Evolutionary conservation across 1,284 basidiomycete species (phyloP), one percentile per base, ranked within the genome.

Genomic region (Boletus semigastroideus): DNA sequence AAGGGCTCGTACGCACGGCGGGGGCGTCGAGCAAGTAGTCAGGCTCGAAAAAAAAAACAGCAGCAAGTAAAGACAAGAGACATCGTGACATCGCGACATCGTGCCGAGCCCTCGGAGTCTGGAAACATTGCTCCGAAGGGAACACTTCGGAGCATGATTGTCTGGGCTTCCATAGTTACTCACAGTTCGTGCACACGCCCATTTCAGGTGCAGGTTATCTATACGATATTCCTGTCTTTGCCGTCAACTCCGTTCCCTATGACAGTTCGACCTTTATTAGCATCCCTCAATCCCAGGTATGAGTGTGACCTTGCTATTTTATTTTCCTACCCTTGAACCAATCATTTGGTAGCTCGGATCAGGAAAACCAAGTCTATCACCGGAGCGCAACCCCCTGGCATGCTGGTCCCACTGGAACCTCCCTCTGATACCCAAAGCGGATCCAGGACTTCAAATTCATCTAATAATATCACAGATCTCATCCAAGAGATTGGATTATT

Each of bases 141-240:
- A n/a, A n/a, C n/a, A n/a, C n/a, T n/a, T n/a, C n/a, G 22, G 22
- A 22, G 22, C 22, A 22, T 22, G 22, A 5, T 22, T 22, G 22
- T 22, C 22, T 5, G 22, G 22, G 22, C 22, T 22, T 22, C 22
- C 22, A 22, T 22, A 1, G 13, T 1, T 30, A 10, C 20, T n/a
- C 44, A 22, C 28, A 17, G 1, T 52, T 38, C 14, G 12, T 5
- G 4, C 51, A 60, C 30, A 3, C 0, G 1, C 50, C 53, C 1
- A 9, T 25, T 0, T 39, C 49, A 12, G 45, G 46, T 20, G 20
- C 43, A 3, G 16, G 43, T 19, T 65, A 41, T 27, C 11, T 52
- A 17, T 61, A 63, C 44, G 58, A 62, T 22, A 51, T 55, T 4
- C 30, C 53, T 0, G 57, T 66, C 12, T 63, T 48, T 19, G 36